Base-by-base conservation (phyloP, 768 basidiomycete genomes). In the Amanita molliuscula region DNA sequence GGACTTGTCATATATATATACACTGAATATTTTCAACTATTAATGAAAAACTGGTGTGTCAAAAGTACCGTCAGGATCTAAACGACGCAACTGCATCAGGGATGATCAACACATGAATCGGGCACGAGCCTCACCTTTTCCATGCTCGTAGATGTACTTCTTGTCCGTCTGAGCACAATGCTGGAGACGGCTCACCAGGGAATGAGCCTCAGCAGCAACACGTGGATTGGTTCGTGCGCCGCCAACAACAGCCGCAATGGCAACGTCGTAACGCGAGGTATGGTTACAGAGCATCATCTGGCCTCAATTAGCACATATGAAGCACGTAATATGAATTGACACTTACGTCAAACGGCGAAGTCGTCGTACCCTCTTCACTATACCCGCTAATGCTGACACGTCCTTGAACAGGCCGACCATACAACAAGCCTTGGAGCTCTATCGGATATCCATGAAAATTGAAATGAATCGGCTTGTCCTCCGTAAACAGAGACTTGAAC, bases 381-480 rank as follows among this genome's bases (percentile, higher is more conserved):
- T 84, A 85, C 40, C 48, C 83, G 36, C 70, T 71, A 31, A 85
- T 76, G 0, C 70, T 62, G n/a, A 82, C 65, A 44, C 81, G 65
- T 3, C 72, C 71, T 44, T 70, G 61, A 25, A 63, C 64, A 11
- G 71, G 72, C 6, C 83, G 68, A 2, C 79, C 83, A 34, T 75
- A 80, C 34, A 88, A 58, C 54, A 85, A 59, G 10, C 84, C 83
- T 57, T 77, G 75, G 46, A 89, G 65, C 61, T 88, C 83, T 47
- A 82, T 75, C 0, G 86, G 80, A 59, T 82, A 90, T 5, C 86
- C 83, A 63, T 92, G 89, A 67, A 86, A 92, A 66, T 90, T 90
- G 68, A 91, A 77, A 59, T 88, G 76, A 35, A 93, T 67, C 1
- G 77, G 75, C 55, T 70, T 76, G 59, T 88, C 78, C 20, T 65